Base-by-base conservation (phyloP, 768 basidiomycete genomes). In the Boletus fagicola region DNA sequence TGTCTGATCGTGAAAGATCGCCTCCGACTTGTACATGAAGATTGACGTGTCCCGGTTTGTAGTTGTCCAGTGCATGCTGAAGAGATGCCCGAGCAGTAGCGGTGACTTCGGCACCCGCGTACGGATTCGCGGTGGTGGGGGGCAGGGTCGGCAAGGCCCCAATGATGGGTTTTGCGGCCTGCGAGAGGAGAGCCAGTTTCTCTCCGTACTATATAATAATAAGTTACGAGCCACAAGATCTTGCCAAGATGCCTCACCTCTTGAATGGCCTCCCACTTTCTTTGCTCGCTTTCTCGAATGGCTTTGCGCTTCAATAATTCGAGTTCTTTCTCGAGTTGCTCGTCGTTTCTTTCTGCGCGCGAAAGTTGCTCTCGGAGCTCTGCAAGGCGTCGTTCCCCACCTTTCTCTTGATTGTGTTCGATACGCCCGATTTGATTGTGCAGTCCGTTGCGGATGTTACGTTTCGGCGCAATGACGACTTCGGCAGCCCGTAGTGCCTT, bases 241-340 rank as follows among this genome's bases (percentile, higher is more conserved):
- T 30, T 33, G 51, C 12, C 30, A 64, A 66, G 53, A 26, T 15
- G 24, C 4, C 49, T 48, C 64, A 90, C 91, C 83, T 94, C 92
- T 67, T 83, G 80, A 50, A 92, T 72, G 12, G 92, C 92, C 43
- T 87, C 83, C 90, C 92, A 94, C 63, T 90, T 92, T 42, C 77
- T 68, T 46, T 77, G 75, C 67, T 93, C 92, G 68, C 88, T 90
- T 64, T 92, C 90, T 50, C 79, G 76, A 51, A 92, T 64, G 0
- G 84, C 89, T 68, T 89, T 91, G 45, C 92, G 80, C 75, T 90
- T 88, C 69, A 92, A 60, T 38, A 91, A 68, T 53, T 84, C 82
- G 2, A 90, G 72, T 58, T 92, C 88, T 54, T 78, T 83, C 75
- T 94, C 92, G n/a, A 78, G 72, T 0, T 76, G 74, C 54, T 80